Conservation (phyloP, 2,329 filamentous ascomycete species). For the Hypomyces perniciosus region DNA sequence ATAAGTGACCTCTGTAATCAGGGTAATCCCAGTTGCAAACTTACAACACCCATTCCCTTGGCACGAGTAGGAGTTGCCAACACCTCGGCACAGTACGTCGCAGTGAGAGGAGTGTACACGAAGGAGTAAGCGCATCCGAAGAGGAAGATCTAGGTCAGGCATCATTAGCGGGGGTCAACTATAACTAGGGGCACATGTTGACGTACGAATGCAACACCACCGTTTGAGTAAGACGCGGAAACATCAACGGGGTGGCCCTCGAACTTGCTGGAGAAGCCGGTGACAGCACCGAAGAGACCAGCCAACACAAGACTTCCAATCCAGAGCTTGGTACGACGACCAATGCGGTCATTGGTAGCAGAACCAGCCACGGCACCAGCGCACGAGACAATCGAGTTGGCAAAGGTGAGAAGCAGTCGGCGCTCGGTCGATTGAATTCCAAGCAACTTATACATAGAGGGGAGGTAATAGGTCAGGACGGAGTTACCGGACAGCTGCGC, state of each 20-base stretch:
- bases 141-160: conserved; percentile 38
- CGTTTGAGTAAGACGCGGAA: conserved; percentile 32
- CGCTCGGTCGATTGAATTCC: conserved; percentile 48
- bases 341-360: conserved; percentile 25
- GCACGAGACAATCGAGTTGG: conserved; percentile 31
- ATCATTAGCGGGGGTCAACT: background rate
- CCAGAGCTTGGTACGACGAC: conserved; percentile 40
- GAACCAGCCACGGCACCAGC: conserved; percentile 33
- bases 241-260: conserved; percentile 27
- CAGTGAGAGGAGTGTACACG: conserved; percentile 43
- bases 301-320: conserved; percentile 42
- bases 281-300: conserved; percentile 42
- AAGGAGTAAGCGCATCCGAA: conserved; percentile 48
- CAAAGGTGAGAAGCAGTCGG: conserved; percentile 40
- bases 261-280: conserved; percentile 39
- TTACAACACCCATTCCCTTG: conserved; percentile 30
- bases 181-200: background rate
- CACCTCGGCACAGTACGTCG: conserved; percentile 31
- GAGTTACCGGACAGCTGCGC: conserved; percentile 49
- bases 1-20: background rate
- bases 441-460: conserved; percentile 43
- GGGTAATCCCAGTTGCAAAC: background rate
- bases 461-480: conserved; percentile 48
- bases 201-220: conserved; percentile 41
- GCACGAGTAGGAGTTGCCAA: conserved; percentile 27